Evolutionary conservation across 495 filamentous ascomycete species (phyloP), one percentile per base, ranked within the genome.

Genomic region (Podospora sp.): DNA sequence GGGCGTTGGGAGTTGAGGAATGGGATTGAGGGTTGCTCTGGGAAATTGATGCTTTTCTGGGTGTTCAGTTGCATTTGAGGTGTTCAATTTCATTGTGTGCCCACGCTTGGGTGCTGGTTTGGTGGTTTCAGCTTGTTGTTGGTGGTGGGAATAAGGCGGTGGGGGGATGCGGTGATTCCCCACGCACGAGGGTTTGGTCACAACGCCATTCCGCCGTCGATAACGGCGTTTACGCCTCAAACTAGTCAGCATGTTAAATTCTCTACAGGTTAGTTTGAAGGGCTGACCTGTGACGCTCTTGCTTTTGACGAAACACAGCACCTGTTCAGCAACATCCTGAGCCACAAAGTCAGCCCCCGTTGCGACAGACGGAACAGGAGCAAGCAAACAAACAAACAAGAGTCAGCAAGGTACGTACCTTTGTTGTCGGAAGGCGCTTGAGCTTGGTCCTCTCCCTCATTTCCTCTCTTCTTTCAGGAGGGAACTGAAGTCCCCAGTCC

Each of bases 401-500:
- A n/a, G n/a, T 36, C 33, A 36, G 33, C 12, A 36, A 36, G 20
- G 8, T 7, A 14, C 46, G n/a, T 68, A 79, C 80, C 74, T 88
- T 84, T 4, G 86, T 78, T 18, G 79, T 82, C 9, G 82, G 81
- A 63, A 84, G 69, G 29, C 81, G 77, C 70, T 86, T 82, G 26
- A 88, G 75, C 71, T 81, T 81, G 6, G 82, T 85, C 62, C 75
- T 79, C 24, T 82, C 71, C 52, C 50, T 77, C 16, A 78, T 77
- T 4, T 64, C 70, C 53, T 85, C 77, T 60, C 80, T 78, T 62
- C 73, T 73, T 67, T 81, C 79, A 11, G 78, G 70, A 7, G 84
- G 72, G 68, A 87, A 87, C 61, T 77, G 72, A 33, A 78, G 68
- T 5, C 81, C 83, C 86, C 86, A 88, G 20, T 88, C 84, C 79